Conservation (phyloP, 805 yeast genomes). For the Tetrapisispora phaffii region DNA sequence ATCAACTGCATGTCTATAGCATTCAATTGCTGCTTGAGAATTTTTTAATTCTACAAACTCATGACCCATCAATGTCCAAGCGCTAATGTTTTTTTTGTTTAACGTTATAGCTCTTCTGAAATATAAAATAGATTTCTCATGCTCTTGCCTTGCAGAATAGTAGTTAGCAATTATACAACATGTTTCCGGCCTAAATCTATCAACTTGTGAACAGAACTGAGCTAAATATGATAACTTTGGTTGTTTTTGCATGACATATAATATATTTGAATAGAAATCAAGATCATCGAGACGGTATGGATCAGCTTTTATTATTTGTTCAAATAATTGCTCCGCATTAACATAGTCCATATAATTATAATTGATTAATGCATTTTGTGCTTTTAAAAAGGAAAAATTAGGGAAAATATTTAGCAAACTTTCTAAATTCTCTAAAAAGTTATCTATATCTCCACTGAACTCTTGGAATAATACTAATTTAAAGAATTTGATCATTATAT, state of each 20-base stretch:
- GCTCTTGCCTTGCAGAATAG: conserved; percentile 84
- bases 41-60: conserved; percentile 94
- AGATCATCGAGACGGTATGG: conserved; percentile 85
- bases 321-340: conserved; percentile 72
- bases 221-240: conserved; percentile 80
- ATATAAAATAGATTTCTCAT: conserved; percentile 88
- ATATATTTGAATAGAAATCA: conserved; percentile 88
- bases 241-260: conserved; percentile 85
- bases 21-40: conserved; percentile 94
- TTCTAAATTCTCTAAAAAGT: conserved; percentile 42
- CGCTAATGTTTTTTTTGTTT: conserved; percentile 70
- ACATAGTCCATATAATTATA: conserved; percentile 80
- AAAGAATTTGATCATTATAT: conserved; percentile 45
- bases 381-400: conserved; percentile 56
- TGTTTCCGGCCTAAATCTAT: conserved; percentile 84
- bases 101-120: conserved; percentile 81
- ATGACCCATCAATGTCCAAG: conserved; percentile 99
- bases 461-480: conserved; percentile 64
- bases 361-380: conserved; percentile 73
- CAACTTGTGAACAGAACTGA: conserved; percentile 71
- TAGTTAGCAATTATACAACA: conserved; percentile 92
- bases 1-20: conserved; percentile 87
- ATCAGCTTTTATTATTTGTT: conserved; percentile 58
- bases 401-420: conserved; percentile 53
- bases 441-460: conserved; percentile 57